Base-by-base conservation (phyloP, 2,329 filamentous ascomycete genomes). In the Aspergillus tanneri region DNA sequence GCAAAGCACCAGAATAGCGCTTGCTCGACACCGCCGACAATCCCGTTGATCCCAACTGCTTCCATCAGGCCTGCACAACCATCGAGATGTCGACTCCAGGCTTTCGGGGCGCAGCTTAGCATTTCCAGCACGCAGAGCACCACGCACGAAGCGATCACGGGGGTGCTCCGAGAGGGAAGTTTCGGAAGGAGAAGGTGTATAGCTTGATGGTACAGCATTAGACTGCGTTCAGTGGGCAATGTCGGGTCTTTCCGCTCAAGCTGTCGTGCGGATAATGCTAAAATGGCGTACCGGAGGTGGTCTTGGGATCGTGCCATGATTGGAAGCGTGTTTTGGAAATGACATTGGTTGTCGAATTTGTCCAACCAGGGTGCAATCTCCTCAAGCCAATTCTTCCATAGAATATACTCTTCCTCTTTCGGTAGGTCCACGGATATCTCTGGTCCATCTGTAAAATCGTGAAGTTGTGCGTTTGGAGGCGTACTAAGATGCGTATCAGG, bases 1-100 rank as follows among this genome's bases (percentile, higher is more conserved):
- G 76, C 77, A 60, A 79, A 80, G 46, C 75, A 78, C 77, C 77
- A 80, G 49, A 80, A 80, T 0, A 80, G 60, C 2, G 77, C 76
- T 55, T 79, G 72, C 12, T 77, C 69, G 2, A 77, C 66, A 3
- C 75, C 75, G 0, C 75, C 76, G 0, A 72, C 72, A 49, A 79
- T 77, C 0, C 77, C 77, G 52, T 78, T 74, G 32, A 79, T 77
- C 1, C 72, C 75, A 3, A 75, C 72, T 0, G 77, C 72, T 53
- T 77, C 71, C 53, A 80, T 74, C 0, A 80, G 61, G 42, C 71
- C 73, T 3, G 77, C 76, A 50, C 77, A 80, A 0, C 77, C 77
- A 50, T 80, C 77, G 0, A 80, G 68, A 51, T 80, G 77, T 1
- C 73, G 72, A 19, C 72, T 70, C 77, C 77, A 79, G 28, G 74